Evolutionary conservation across 2,329 filamentous ascomycete genomes (phyloP), one percentile per base, ranked within the genome.

Genomic region (Mycosphaerella arachidis): DNA sequence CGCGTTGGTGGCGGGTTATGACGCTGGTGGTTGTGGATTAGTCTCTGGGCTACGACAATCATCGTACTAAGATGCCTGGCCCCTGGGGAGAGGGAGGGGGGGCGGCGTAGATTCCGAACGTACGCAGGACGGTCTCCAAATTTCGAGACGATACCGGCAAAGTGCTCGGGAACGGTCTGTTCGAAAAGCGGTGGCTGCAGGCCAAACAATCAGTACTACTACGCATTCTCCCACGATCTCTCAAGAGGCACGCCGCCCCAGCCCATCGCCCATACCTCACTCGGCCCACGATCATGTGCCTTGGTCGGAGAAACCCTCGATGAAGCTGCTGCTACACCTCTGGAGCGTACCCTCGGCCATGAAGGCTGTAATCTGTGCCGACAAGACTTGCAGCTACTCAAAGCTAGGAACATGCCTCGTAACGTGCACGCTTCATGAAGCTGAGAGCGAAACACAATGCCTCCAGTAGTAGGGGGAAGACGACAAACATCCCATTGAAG

Each of bases 131-230:
- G 80, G 72, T 91, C 87, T 29, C 89, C 89, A 73, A 86, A 79
- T 37, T 77, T 70, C 8, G 81, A 81, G 40, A 91, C 88, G 40
- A 90, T 79, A 1, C 79, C 78, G 7, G 84, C 79, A 69, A 93
- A 92, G 71, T 93, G 87, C 63, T 89, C 77, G 0, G 88, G 87
- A 56, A 92, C 85, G 0, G 89, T 92, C 58, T 86, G 78, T 6
- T 81, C 77, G 52, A 90, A 82, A 7, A 92, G 77, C 0, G 86
- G 80, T 3, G 88, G 88, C 86, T 91, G 61, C 29, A 51, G 24
- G 1, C n/a, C 12, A 12, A 13, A 29, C 45, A 6, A 43, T 62
- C 35, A 62, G 54, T 20, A 52, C 29, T 13, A 50, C 48, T 37
- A 35, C 43, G 24, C 54, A 16, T 45, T 4, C 27, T 7, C 24